Evolutionary conservation across 495 filamentous ascomycete species (phyloP).

Genomic region (Friedmanniomyces simplex): DNA sequence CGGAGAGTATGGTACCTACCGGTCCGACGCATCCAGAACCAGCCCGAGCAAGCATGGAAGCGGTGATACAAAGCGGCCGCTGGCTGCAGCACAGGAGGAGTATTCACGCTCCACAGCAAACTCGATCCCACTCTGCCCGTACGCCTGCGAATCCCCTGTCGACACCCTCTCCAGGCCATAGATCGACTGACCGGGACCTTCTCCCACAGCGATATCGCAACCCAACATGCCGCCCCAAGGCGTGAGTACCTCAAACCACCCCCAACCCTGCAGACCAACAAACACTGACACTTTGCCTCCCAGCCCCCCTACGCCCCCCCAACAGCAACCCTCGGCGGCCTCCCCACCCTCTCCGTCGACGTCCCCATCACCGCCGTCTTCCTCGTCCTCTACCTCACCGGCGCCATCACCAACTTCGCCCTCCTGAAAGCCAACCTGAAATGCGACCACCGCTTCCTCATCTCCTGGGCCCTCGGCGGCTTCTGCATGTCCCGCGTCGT

Average conservation of each 20-base stretch:
- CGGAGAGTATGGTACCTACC: too few species aligned
- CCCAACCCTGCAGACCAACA: neutral
- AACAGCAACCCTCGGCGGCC: constrained; percentile 47
- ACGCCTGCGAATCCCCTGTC: neutral
- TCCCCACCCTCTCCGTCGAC: constrained; percentile 47
- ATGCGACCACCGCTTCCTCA: constrained; percentile 57
- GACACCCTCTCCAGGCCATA: neutral
- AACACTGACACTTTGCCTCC: too few species aligned
- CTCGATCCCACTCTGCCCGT: too few species aligned
- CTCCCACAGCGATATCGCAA: neutral
- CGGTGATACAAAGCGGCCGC: too few species aligned
- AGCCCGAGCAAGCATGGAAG: too few species aligned
- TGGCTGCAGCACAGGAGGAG: too few species aligned
- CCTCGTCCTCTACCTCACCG: constrained; percentile 49
- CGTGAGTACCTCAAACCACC: neutral
- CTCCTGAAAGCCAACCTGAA: constrained; percentile 51
- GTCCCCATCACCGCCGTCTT: constrained; percentile 56
- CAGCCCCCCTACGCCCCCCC: constrained; percentile 34
- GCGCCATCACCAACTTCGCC: constrained; percentile 52
- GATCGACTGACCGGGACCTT: neutral
- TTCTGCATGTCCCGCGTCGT: constrained; percentile 66
- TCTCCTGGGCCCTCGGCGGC: constrained; percentile 21
- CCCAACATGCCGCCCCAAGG: neutral
- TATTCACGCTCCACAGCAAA: too few species aligned
- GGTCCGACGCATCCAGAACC: too few species aligned